A percentile compares a stretch with the other conserved stretches of the same genome.
Evolutionary conservation across 768 basidiomycete species (phyloP).

Genomic region (Serendipita sp.): DNA sequence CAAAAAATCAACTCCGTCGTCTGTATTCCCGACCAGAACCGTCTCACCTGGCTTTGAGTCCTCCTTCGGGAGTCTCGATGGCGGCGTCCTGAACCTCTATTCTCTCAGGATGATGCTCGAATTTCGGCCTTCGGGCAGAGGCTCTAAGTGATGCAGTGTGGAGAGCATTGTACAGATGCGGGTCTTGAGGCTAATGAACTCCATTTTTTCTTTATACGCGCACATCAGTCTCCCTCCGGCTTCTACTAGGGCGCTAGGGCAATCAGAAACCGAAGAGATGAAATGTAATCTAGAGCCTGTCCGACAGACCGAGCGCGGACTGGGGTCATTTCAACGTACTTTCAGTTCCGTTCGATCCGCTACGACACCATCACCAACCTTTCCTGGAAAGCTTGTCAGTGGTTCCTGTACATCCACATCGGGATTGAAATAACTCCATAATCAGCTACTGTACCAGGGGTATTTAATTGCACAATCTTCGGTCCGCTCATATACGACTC

Average conservation of each 20-base stretch:
- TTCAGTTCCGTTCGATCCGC: conserved; percentile 3
- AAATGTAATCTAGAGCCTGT: conserved; percentile 60
- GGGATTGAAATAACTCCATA: conserved; percentile 87
- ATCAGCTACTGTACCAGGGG: conserved; percentile 78
- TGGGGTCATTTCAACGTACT: not conserved
- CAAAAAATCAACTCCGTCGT: not conserved
- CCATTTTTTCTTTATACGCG: conserved; percentile 86
- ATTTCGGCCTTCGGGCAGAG: conserved; percentile 24
- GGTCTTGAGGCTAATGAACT: conserved; percentile 85
- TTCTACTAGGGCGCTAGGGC: conserved; percentile 57
- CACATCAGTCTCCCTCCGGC: conserved; percentile 94
- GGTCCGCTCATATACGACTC: conserved; percentile 87
- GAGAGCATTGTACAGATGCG: conserved; percentile 79
- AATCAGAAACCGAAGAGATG: conserved; percentile 74
- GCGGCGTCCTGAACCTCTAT: conserved; percentile 55
- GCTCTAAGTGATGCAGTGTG: conserved; percentile 58
- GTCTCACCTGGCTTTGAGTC: not conserved
- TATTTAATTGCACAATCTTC: conserved; percentile 97
- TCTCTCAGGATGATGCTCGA: conserved; percentile 20
- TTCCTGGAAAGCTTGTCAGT: not conserved
- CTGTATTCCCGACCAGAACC: not conserved
- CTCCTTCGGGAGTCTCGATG: conserved; percentile 40
- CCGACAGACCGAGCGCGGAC: not conserved
- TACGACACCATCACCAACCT: not conserved
- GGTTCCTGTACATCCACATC: conserved; percentile 35